Conservation (phyloP, 1,284 basidiomycete species). For the Porogramme epimiltina region DNA sequence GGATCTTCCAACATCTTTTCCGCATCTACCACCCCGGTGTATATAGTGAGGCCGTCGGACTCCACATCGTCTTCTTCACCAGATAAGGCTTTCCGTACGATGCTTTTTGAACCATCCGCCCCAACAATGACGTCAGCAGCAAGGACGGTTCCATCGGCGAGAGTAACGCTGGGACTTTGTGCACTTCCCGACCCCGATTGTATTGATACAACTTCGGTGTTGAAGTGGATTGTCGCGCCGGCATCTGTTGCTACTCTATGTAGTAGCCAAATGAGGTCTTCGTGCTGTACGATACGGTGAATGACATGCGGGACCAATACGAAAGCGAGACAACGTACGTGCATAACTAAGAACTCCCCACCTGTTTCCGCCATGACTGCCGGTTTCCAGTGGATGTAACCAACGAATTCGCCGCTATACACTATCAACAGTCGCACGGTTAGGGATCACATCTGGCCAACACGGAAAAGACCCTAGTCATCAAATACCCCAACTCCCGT, state of each 20-base stretch:
- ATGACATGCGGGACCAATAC: constrained; percentile 1
- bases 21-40: constrained; percentile 7
- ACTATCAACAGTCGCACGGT: not conserved
- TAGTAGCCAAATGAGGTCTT: constrained; percentile 48
- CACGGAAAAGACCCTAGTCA: no score
- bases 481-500: no score
- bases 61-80: constrained; percentile 13
- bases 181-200: constrained; percentile 17
- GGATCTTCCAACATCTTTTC: constrained; percentile 16
- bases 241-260: constrained; percentile 41
- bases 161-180: constrained; percentile 31
- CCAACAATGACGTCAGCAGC: constrained; percentile 42
- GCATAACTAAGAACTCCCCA: constrained; percentile 48
- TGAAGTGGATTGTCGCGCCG: constrained; percentile 43
- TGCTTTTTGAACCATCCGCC: constrained; percentile 36
- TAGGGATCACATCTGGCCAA: no score
- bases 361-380: constrained; percentile 56
- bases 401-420: constrained; percentile 30
- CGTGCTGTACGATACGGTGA: constrained; percentile 35
- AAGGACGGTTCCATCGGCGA: constrained; percentile 39
- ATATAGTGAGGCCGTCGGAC: constrained; percentile 18
- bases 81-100: constrained; percentile 31
- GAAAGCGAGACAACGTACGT: constrained; percentile 22
- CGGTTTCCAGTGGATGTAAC: constrained; percentile 51
- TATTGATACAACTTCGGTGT: constrained; percentile 33